Percentiles rank a stretch among this genome's conserved stretches.
Evolutionary conservation across 129 eudicot species (phyloP).

Genomic region (Helianthus annuus): DNA sequence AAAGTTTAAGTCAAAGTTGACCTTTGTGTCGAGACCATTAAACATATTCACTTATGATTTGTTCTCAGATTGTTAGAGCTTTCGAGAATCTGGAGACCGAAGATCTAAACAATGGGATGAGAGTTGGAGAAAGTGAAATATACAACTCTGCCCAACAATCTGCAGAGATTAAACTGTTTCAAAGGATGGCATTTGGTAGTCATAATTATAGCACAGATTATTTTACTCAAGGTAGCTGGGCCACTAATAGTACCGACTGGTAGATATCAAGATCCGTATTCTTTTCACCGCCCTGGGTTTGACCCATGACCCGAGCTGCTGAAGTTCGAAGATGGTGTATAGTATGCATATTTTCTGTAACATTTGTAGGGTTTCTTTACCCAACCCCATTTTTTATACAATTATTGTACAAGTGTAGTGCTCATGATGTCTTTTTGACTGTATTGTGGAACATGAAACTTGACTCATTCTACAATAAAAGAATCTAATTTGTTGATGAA

Average conservation of each 20-base stretch:
- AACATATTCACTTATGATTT: not conserved
- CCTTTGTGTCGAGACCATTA: not conserved
- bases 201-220: slow-evolving; percentile 71
- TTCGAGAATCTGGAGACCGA: slow-evolving; percentile 52
- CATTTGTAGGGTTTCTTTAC: slow-evolving; percentile 19
- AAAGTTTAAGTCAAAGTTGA: not conserved
- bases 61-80: slow-evolving; percentile 73
- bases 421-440: too few relatives aligned
- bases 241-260: slow-evolving; percentile 23
- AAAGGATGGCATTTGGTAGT: slow-evolving; percentile 83
- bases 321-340: not conserved
- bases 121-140: slow-evolving; percentile 76
- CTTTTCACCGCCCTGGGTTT: slow-evolving; percentile 10
- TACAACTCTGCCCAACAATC: slow-evolving; percentile 68
- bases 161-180: slow-evolving; percentile 71
- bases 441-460: too few relatives aligned
- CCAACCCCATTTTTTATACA: slow-evolving; percentile 23
- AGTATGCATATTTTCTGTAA: slow-evolving; percentile 23
- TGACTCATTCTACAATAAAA: too few relatives aligned
- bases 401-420: too few relatives aligned
- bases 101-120: slow-evolving; percentile 85
- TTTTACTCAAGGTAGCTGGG: slow-evolving; percentile 46
- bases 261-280: slow-evolving; percentile 25
- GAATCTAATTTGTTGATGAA: too few relatives aligned
- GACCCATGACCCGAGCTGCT: too few relatives aligned